Evolutionary conservation across 2,329 filamentous ascomycete species (phyloP), one percentile per base, ranked within the genome.

Genomic region (Pyrenochaeta sp.): DNA sequence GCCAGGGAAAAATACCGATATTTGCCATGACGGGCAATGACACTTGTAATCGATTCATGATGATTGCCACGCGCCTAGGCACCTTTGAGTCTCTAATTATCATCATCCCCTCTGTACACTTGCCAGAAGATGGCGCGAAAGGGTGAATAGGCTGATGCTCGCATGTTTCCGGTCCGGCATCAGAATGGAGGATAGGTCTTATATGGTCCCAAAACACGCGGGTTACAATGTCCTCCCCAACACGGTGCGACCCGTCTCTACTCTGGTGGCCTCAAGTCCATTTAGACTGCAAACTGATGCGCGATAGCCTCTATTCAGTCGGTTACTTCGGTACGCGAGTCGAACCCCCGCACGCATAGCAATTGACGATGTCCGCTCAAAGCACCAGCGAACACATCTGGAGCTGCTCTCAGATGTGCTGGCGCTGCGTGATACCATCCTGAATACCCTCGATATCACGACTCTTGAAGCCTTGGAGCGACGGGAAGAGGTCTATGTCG

Each of bases 321-420:
- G 76, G 17, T 64, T 80, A 12, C 66, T 80, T 4, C 69, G 77
- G 27, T 77, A 74, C 45, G 78, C 78, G 10, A 65, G 71, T 54
- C 66, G 66, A 11, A 61, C 40, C 21, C 75, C 74, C 20, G 63
- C 73, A 33, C 68, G 68, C 30, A 55, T 77, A 43, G 77, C 73
- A 27, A 72, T 80, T 41, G 69, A 77, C 18, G 77, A 80, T 66
- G 69, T 69, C 36, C 74, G 74, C 21, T 73, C 71, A 6, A 64
- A 71, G 15, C 50, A 69, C 27, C 70, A 76, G 47, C 68, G 71
- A 33, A 78, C 74, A 1, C 76, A 81, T 60, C 42, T 77, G 1
- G 75, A 81, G 47, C 69, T 82, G 3, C 68, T 82, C 12, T 75
- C 74, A 15, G 78, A 82, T 60, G 75, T 80, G 7, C 64, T 82